These are phyloP conservation scores for Wolfiporia cocos DNA, from an alignment of 1,284 basidiomycete genomes.

Conservation along the genomic window DNA sequence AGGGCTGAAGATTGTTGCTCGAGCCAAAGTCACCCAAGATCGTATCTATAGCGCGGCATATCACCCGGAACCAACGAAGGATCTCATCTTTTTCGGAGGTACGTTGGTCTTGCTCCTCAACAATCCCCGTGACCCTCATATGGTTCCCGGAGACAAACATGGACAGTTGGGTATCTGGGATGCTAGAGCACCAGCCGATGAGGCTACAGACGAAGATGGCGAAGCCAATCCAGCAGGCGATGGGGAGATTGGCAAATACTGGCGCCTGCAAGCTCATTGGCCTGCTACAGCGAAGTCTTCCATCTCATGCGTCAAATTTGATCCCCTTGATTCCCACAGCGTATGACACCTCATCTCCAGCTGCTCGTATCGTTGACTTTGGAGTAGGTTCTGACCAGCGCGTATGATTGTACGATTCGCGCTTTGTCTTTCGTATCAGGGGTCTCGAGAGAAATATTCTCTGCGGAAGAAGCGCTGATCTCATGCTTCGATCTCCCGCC, in stretches of 20 bases:
- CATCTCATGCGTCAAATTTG: constrained; percentile 67
- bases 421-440: constrained; percentile 62
- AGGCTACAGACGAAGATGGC: constrained; percentile 56
- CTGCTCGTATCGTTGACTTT: too few species aligned
- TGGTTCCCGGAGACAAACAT: constrained; percentile 71
- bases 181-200: constrained; percentile 59
- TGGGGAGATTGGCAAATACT: constrained; percentile 63
- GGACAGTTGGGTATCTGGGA: constrained; percentile 81
- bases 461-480: constrained; percentile 53
- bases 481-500: constrained; percentile 62
- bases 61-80: constrained; percentile 75
- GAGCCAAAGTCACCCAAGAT: constrained; percentile 72
- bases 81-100: constrained; percentile 78
- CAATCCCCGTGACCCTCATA: too few species aligned
- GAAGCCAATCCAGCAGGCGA: constrained; percentile 35
- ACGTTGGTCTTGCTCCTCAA: too few species aligned
- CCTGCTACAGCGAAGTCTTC: constrained; percentile 73
- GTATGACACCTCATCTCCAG: constrained; percentile 45
- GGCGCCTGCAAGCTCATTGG: constrained; percentile 78
- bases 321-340: constrained; percentile 65
- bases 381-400: constrained; percentile 76
- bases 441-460: constrained; percentile 59
- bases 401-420: constrained; percentile 76
- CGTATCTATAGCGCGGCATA: constrained; percentile 70
- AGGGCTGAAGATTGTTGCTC: constrained; percentile 53